Evolutionary conservation across 2,329 filamentous ascomycete species (phyloP), one percentile per base, ranked within the genome.

Genomic region (Exophiala spinifera): DNA sequence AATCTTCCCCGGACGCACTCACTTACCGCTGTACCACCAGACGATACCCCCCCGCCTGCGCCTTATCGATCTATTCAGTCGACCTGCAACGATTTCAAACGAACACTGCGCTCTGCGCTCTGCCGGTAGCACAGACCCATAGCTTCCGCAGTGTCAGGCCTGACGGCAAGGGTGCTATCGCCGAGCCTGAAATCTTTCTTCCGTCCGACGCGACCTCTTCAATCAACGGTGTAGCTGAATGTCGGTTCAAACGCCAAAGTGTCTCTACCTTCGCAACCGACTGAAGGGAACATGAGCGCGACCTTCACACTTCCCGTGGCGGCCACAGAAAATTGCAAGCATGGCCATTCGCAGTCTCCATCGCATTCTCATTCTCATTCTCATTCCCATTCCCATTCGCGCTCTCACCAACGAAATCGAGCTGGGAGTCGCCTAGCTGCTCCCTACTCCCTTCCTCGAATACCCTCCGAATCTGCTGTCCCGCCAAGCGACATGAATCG

Each of bases 281-380:
- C 63, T 31, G 42, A 61, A 57, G 25, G 20, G 59, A 58, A 44
- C 51, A 64, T 64, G 62, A 64, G 61, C 48, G 55, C 61, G 14
- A 64, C 62, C 17, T 63, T 63, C 42, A 64, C 61, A 7, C 36
- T 64, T 53, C 67, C 66, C 60, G 57, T 60, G 36, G 64, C 63
- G 33, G 56, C 63, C 31, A 59, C 64, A 40, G 61, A 61, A 23
- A 62, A 62, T 19, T 61, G 65, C 25, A 64, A 67, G 37, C 71
- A 73, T 55, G 69, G 66, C 33, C 71, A 69, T 52, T 52, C 59
- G 21, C 64, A 64, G 53, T 60, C 66, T 14, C 65, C 63, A 47
- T 67, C 68, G 15, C 66, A 70, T 20, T 64, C 67, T 49, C 70
- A 72, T 53, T 69, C 70, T 1, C 50, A 53, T 36, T 59, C 68